Evolutionary conservation across 805 yeast genomes (phyloP).

Genomic region (Wickerhamiella shivajii): DNA sequence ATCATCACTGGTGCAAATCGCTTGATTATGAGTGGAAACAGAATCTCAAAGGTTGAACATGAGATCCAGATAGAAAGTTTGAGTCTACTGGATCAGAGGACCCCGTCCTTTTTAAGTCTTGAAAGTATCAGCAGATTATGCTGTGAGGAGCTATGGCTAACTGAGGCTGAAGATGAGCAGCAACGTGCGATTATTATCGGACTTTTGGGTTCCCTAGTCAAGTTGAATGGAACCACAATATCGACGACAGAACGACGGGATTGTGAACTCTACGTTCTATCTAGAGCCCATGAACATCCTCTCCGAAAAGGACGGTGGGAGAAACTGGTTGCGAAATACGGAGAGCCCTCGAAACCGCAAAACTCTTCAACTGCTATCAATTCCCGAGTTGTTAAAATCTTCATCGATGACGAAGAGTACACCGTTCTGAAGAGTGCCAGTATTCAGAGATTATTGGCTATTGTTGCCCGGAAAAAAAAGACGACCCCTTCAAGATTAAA

Average conservation of each 20-base stretch:
- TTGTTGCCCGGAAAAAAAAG: constrained; percentile 19
- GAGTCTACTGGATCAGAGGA: constrained; percentile 3
- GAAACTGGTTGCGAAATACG: constrained; percentile 28
- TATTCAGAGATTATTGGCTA: constrained; percentile 26
- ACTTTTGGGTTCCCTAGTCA: constrained; percentile 27
- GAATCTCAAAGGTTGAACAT: not conserved
- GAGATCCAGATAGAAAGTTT: not conserved
- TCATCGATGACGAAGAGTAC: constrained; percentile 11
- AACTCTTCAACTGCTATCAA: constrained; percentile 8
- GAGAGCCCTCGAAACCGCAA: constrained; percentile 12
- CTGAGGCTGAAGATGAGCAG: constrained; percentile 19
- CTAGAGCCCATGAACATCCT: constrained; percentile 22
- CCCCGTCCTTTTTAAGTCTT: constrained; percentile 27
- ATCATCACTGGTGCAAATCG: not conserved
- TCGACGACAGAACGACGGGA: constrained; percentile 36
- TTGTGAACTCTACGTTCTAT: constrained; percentile 54
- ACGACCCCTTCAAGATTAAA: no score
- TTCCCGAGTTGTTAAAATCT: constrained; percentile 14
- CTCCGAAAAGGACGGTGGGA: constrained; percentile 36
- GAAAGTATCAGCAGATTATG: constrained; percentile 32
- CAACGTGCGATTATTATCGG: constrained; percentile 30
- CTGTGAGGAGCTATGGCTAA: constrained; percentile 30
- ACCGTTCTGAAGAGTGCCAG: constrained; percentile 23
- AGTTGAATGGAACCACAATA: constrained; percentile 46
- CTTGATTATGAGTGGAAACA: constrained; percentile 1